These are phyloP conservation scores for Acanthochlamys bracteata DNA, from an alignment of 106 monocot genomes.

Conservation along the genomic window DNA sequence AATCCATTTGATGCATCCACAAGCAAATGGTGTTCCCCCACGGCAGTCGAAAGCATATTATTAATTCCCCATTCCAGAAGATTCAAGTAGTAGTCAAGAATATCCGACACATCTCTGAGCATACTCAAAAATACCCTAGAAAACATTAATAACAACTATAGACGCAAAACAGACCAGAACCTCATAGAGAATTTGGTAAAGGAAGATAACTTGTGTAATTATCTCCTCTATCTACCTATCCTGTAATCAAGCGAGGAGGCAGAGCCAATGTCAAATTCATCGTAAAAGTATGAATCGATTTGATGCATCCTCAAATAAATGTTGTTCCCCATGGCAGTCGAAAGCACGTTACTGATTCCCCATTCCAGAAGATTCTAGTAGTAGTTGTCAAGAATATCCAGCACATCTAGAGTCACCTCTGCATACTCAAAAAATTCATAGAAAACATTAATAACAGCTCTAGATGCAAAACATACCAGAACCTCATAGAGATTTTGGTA, in stretches of 20 bases:
- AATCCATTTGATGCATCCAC: too few species aligned
- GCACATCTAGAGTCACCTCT: too few species aligned
- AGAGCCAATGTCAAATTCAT: too few species aligned
- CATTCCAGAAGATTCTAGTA: not conserved
- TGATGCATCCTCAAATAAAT: not conserved
- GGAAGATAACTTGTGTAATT: too few species aligned
- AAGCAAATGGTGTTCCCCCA: slow-evolving; percentile 9
- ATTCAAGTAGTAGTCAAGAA: slow-evolving; percentile 50
- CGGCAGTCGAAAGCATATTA: slow-evolving; percentile 35
- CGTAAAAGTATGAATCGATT: too few species aligned
- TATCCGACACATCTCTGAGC: slow-evolving; percentile 38
- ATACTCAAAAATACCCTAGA: slow-evolving; percentile 15
- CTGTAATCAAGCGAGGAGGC: too few species aligned
- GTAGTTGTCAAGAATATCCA: too few species aligned
- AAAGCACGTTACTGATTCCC: not conserved
- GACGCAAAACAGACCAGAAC: too few species aligned
- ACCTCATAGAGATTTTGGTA: not conserved
- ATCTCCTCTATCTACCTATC: too few species aligned
- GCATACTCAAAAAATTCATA: not conserved
- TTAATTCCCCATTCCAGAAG: slow-evolving; percentile 55
- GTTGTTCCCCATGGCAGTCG: not conserved
- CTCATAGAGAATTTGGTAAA: too few species aligned
- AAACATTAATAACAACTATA: too few species aligned
- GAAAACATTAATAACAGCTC: not conserved
- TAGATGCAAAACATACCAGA: not conserved